Conservation (phyloP, 805 yeast genomes). For the Blastobotrys chiropterorum region DNA sequence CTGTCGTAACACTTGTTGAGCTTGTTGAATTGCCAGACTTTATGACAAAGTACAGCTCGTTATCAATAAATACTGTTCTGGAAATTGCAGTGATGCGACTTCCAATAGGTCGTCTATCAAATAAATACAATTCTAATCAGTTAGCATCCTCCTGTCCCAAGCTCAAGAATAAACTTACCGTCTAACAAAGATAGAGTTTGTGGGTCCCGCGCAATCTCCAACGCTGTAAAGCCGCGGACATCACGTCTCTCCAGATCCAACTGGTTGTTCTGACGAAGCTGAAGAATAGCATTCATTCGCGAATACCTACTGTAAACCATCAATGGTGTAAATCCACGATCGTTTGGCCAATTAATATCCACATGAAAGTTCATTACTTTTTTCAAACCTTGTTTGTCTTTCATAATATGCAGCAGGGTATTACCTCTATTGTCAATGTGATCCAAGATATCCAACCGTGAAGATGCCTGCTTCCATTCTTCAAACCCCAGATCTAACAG, state of each 20-base stretch:
- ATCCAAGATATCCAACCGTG: conserved; percentile 36
- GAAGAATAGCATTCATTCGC: conserved; percentile 51
- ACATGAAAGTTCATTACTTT: conserved; percentile 37
- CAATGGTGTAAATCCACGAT: conserved; percentile 58
- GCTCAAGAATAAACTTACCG: conserved; percentile 9
- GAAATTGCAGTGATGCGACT: conserved; percentile 8
- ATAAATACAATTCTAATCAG: conserved; percentile 2
- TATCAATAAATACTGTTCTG: conserved; percentile 15
- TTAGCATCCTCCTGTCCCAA: neutral
- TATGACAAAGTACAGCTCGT: conserved; percentile 21
- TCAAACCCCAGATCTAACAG: conserved; percentile 14
- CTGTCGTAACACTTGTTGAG: conserved; percentile 18
- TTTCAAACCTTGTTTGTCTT: conserved; percentile 38
- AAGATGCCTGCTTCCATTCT: conserved; percentile 12
- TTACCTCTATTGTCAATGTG: conserved; percentile 74
- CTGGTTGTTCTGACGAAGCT: conserved; percentile 44
- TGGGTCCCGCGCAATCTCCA: conserved; percentile 30
- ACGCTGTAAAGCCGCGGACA: conserved; percentile 26
- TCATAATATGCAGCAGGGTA: conserved; percentile 66
- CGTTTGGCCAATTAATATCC: conserved; percentile 57
- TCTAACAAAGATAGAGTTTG: conserved; percentile 21
- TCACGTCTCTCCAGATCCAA: conserved; percentile 38
- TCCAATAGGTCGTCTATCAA: conserved; percentile 2
- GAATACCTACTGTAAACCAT: conserved; percentile 65
- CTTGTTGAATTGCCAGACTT: conserved; percentile 12